A percentile compares a stretch with the other conserved stretches of the same genome.
Evolutionary conservation across 768 basidiomycete genomes (phyloP).

Genomic region (Lactarius pseudohatsudake): DNA sequence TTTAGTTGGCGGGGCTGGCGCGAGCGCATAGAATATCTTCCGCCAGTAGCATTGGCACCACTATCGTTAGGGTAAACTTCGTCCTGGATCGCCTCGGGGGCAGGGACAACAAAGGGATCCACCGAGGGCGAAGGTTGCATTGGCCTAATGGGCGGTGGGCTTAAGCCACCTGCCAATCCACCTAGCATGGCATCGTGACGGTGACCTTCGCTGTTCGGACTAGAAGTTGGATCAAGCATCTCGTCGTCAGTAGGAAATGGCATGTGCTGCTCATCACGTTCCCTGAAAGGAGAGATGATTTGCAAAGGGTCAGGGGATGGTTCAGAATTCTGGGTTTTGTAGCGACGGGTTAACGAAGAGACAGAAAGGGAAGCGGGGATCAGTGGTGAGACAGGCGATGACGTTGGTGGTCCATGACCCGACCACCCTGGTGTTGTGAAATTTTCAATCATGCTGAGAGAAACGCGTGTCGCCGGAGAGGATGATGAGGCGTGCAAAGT

Average conservation of each 20-base stretch:
- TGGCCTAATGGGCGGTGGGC: background rate
- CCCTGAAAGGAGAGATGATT: background rate
- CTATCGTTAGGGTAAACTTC: conserved; percentile 12
- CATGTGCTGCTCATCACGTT: background rate
- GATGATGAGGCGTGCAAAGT: background rate
- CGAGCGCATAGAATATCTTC: conserved; percentile 54
- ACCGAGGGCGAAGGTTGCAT: background rate
- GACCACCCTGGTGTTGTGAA: background rate
- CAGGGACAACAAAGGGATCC: conserved; percentile 1
- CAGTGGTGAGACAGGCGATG: conserved; percentile 6
- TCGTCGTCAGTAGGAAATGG: background rate
- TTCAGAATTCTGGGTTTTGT: background rate
- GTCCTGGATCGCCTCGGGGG: conserved; percentile 1
- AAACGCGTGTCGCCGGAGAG: background rate
- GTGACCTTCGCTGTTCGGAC: background rate
- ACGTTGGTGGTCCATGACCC: background rate
- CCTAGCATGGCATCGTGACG: background rate
- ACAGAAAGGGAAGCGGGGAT: background rate
- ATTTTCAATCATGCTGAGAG: background rate
- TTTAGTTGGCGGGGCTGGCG: conserved; percentile 56
- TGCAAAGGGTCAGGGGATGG: conserved; percentile 16
- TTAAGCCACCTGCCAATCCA: background rate
- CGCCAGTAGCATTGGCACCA: background rate
- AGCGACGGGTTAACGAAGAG: background rate
- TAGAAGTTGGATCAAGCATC: background rate